Evolutionary conservation across 805 yeast genomes (phyloP), one percentile per base, ranked within the genome.

Genomic region (Wickerhamomyces subpelliculosus): DNA sequence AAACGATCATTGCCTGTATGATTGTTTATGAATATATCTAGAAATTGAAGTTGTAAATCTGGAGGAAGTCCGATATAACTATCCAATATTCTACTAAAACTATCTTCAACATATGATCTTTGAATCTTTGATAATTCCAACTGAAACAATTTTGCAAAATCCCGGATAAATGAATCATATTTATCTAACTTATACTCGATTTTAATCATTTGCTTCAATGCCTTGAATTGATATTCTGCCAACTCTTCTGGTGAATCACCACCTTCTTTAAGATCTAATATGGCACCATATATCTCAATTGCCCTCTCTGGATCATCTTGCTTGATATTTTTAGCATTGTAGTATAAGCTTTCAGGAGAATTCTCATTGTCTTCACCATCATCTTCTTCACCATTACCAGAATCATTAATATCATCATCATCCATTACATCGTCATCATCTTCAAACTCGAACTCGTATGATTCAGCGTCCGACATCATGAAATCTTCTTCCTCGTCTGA

Each of bases 81-180:
- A 60, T 49, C 32, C 64, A 68, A 21, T 59, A 73, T 44, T 61
- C 70, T 27, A 58, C 64, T 46, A 59, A 72, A 36, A 49, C 61
- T 30, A 47, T 62, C 52, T 48, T 62, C 44, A 58, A 57, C 38
- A 47, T 45, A 36, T 57, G 59, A 31, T 52, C 36, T 47, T 17
- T 40, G 40, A 42, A 35, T 49, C 52, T 20, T 47, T 43, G 12
- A 37, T 48, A 20, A 38, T 16, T 32, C 39, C 40, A 27, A 36
- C 22, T 13, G 37, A 20, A 36, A 47, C 31, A 54, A 16, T 13
- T 39, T 16, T 8, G 25, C 12, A 16, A 44, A 33, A 11, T 32
- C 24, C 2, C 16, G 24, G 3, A 39, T 11, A 27, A 54, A 48
- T 17, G 44, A 42, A 3, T 34, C 40, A 12, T 32, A 27, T n/a